Conservation (phyloP, 257 asterid genomes). For the Solanum tacnaense region DNA sequence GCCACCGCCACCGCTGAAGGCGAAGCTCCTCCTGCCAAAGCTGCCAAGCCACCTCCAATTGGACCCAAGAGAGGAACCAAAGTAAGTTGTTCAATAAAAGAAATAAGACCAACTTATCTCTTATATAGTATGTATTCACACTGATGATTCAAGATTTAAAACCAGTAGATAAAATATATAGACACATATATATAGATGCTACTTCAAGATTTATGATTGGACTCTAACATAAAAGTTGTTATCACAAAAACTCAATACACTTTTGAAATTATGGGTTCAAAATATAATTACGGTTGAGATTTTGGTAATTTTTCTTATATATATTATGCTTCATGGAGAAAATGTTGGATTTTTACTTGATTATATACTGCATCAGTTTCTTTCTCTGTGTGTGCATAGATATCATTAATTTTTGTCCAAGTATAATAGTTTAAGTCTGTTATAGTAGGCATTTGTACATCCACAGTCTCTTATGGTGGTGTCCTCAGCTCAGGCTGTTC, state of each 20-base stretch:
- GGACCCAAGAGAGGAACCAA: slow-evolving; percentile 82
- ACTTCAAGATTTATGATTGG: background rate
- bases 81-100: slow-evolving; percentile 19
- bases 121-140: background rate
- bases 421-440: background rate
- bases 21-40: slow-evolving; percentile 32
- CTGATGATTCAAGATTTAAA: background rate
- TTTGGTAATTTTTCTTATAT: background rate
- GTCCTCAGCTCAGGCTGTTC: background rate
- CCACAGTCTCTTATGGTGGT: background rate
- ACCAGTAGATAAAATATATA: background rate
- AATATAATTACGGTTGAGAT: background rate
- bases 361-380: background rate
- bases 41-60: slow-evolving; percentile 64
- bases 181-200: background rate
- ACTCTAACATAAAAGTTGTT: background rate
- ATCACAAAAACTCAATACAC: background rate
- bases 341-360: background rate
- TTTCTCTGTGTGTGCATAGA: background rate
- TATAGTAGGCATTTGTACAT: background rate
- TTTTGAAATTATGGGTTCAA: background rate
- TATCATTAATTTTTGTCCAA: background rate
- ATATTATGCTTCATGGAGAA: background rate
- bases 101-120: background rate
- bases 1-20: slow-evolving; percentile 12